Base-by-base conservation (phyloP, 75 land plant species). In the Adiantum capillusveneris region DNA sequence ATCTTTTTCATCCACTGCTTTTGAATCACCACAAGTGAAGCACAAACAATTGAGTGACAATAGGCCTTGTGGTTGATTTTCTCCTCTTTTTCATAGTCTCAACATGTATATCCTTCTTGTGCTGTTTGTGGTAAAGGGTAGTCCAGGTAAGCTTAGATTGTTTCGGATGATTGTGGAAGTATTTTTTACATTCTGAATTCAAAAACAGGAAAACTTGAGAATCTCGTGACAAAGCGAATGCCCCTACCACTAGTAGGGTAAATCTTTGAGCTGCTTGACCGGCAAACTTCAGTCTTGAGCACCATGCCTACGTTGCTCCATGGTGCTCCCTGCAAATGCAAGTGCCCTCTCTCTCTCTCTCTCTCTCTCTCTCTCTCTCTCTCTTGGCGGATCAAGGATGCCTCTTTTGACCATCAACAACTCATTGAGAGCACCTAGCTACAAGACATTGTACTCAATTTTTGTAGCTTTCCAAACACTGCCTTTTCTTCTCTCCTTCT, bases 321-420 rank as follows among this genome's bases (percentile, higher is more conserved):
- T n/a, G n/a, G n/a, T n/a, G n/a, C n/a, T n/a, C n/a, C n/a, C n/a
- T n/a, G n/a, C n/a, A n/a, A n/a, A n/a, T n/a, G n/a, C n/a, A n/a
- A n/a, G n/a, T n/a, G n/a, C n/a, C n/a, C n/a, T n/a, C n/a, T n/a
- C n/a, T n/a, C n/a, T n/a, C n/a, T n/a, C n/a, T n/a, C n/a, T n/a
- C n/a, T n/a, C n/a, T n/a, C n/a, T n/a, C n/a, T n/a, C n/a, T n/a
- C n/a, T n/a, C n/a, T n/a, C n/a, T n/a, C n/a, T n/a, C n/a, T n/a
- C n/a, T n/a, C n/a, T n/a, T n/a, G 95, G 85, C 34, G 98, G 98
- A 62, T 89, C 95, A 58, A 93, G 79, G 64, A 89, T 82, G 2
- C 72, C 70, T 58, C 94, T 71, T 58, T 90, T 74, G 25, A 87
- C 87, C 55, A 65, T 85, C 3, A 54, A 44, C 25, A 93, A 60